Base-by-base conservation (phyloP, 768 basidiomycete genomes). In the Sporobolomyces pararoseus region DNA sequence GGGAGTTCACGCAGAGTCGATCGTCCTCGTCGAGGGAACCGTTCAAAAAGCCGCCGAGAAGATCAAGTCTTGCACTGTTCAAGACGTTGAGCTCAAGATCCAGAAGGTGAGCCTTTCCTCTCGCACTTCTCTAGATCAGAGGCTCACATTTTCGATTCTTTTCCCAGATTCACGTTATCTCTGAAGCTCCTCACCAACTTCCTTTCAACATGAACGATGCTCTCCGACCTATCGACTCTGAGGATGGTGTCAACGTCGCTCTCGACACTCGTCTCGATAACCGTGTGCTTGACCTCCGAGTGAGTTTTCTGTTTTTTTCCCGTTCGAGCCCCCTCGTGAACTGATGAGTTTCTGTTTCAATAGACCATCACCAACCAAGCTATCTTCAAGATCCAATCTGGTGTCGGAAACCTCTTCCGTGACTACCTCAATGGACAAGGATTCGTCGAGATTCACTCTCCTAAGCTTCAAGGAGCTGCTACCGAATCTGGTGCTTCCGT, bases 401-500 rank as follows among this genome's bases (percentile, higher is more conserved):
- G 84, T n/a, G 88, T 98, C 55, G 87, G 90, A 70, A 84, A 88
- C 63, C 81, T 93, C 52, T 98, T 97, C 88, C 86, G 93, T 51
- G 84, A 88, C 58, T 89, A 85, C 81, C 83, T 99, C 65, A 84
- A 86, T 72, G 78, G 77, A 29, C 82, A 88, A 61, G 86, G 88
- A 27, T 98, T 98, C 79, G 86, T 86, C 61, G 95, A 98, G 80
- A 98, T 99, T 70, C 95, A 98, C 81, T 93, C 90, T 70, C 96
- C 96, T 7, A 99, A 98, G 81, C 84, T 99, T 3, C 93, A 97
- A 79, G 93, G 91, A 49, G 89, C 96, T 39, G 94, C 96, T 13
- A 98, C 96, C 3, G 96, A 98, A 81, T 90, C 89, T 17, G 96
- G 96, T 13, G 91, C 96, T 50, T 90, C 89, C 42, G 96, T 99